These are phyloP conservation scores for Pseudogymnoascus sp. DNA, from an alignment of 2,329 filamentous ascomycete species.

Conservation along the genomic window DNA sequence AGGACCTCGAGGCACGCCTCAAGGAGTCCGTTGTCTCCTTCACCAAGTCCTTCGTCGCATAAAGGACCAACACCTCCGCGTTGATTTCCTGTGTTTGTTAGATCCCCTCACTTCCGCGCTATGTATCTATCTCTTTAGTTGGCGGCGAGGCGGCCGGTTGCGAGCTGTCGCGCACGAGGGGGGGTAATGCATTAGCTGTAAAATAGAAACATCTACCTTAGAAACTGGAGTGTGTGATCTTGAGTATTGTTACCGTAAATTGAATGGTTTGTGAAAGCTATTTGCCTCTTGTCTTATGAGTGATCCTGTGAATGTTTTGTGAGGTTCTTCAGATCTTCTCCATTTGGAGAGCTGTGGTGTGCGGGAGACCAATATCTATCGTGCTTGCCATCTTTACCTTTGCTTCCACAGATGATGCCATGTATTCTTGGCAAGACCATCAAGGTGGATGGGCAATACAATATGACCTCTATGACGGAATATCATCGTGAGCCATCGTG, in stretches of 20 bases:
- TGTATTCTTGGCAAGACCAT: background rate
- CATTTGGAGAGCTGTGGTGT: background rate
- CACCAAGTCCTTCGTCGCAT: constrained; percentile 78
- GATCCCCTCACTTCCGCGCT: constrained; percentile 9
- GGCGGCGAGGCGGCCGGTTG: constrained; percentile 7
- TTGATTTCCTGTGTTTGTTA: constrained; percentile 12
- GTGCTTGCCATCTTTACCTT: background rate
- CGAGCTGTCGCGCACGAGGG: constrained; percentile 8
- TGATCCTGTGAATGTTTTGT: background rate
- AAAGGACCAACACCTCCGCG: constrained; percentile 10
- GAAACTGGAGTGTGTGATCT: constrained; percentile 10
- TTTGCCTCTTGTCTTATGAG: background rate
- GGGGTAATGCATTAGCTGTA: constrained; percentile 12
- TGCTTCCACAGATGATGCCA: background rate
- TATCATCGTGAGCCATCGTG: no score
- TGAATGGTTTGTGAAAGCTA: constrained; percentile 6
- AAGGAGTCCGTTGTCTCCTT: constrained; percentile 70
- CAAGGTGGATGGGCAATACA: background rate
- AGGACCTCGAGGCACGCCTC: constrained; percentile 79
- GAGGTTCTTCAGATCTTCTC: background rate
- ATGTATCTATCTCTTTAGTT: constrained; percentile 10
- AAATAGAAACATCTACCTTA: constrained; percentile 12
- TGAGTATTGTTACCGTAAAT: constrained; percentile 5
- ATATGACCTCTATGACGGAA: background rate
- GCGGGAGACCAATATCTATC: background rate